These are phyloP conservation scores for Podila verticillata DNA, from an alignment of 192 early-diverging fungal species.

Conservation along the genomic window DNA sequence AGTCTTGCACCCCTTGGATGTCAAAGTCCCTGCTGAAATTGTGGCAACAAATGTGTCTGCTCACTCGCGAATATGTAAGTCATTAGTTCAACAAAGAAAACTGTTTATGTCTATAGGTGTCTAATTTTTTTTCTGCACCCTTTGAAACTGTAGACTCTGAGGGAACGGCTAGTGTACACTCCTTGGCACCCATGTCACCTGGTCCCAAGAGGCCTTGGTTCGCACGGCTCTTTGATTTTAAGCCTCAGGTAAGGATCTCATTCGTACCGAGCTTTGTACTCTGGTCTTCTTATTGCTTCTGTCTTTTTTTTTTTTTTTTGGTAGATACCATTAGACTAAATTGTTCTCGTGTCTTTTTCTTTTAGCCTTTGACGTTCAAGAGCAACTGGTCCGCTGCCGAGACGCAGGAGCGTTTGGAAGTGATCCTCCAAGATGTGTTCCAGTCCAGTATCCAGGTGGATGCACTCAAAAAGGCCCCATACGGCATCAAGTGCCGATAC, in stretches of 20 bases:
- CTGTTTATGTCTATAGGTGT: no score
- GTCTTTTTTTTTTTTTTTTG: no score
- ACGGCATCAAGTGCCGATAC: conserved; percentile 38
- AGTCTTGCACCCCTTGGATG: conserved; percentile 38
- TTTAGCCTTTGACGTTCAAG: conserved; percentile 25
- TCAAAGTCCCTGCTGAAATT: conserved; percentile 34
- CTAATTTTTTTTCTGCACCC: no score
- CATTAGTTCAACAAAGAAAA: no score
- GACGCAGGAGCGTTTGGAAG: conserved; percentile 40
- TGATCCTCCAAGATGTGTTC: conserved; percentile 24
- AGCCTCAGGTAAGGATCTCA: conserved; percentile 13
- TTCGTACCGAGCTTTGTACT: no score
- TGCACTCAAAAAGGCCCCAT: conserved; percentile 12
- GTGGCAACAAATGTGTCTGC: conserved; percentile 36
- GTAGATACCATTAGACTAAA: no score
- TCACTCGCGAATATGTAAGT: conserved; percentile 40
- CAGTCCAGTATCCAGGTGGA: conserved; percentile 26
- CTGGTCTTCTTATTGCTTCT: no score
- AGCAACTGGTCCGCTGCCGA: conserved; percentile 41
- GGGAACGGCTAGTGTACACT: neutral
- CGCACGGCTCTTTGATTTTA: conserved; percentile 44
- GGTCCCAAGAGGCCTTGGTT: conserved; percentile 45
- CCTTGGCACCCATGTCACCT: conserved; percentile 9
- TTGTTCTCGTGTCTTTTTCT: neutral
- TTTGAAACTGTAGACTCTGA: conserved; percentile 18